Percentiles rank a stretch among this genome's conserved stretches.
phyloP scores from a whole-genome alignment of 1,284 basidiomycete genomes.

The Trichosporon inkin region DNA sequence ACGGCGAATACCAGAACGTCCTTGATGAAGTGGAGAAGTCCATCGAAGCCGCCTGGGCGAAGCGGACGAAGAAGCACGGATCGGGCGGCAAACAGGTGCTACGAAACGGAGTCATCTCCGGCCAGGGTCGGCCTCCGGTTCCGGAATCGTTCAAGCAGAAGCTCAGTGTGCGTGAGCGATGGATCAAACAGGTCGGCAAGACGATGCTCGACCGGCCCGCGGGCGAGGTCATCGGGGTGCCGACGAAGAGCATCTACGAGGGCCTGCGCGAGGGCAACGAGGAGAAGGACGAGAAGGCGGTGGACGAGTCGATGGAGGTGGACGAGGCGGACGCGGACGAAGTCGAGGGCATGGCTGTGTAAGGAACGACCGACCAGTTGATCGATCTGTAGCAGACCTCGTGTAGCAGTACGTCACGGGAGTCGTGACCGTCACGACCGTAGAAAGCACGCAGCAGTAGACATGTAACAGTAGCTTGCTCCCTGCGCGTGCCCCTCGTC shows the following conservation, averaged over 20 bases:
- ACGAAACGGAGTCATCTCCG: slow-evolving; percentile 51
- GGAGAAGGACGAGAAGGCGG: slow-evolving; percentile 48
- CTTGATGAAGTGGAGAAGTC: slow-evolving; percentile 78
- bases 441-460: not conserved
- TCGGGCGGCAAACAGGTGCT: slow-evolving; percentile 53
- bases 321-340: slow-evolving; percentile 37
- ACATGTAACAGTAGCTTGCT: not conserved
- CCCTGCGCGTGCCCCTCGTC: no score
- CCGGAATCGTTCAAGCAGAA: slow-evolving; percentile 65
- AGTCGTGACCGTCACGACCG: not conserved
- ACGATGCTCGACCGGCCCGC: slow-evolving; percentile 61
- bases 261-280: slow-evolving; percentile 61
- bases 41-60: slow-evolving; percentile 56
- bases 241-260: slow-evolving; percentile 65
- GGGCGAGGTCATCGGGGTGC: slow-evolving; percentile 70
- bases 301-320: slow-evolving; percentile 34
- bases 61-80: slow-evolving; percentile 53
- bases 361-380: not conserved
- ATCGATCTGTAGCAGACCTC: no score
- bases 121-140: slow-evolving; percentile 60
- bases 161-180: slow-evolving; percentile 65
- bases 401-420: not conserved
- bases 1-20: slow-evolving; percentile 77
- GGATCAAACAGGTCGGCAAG: slow-evolving; percentile 66
- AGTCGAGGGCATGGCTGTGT: slow-evolving; percentile 22